Evolutionary conservation across 2,329 filamentous ascomycete species (phyloP).

Genomic region (Aspergillus calidoustus): DNA sequence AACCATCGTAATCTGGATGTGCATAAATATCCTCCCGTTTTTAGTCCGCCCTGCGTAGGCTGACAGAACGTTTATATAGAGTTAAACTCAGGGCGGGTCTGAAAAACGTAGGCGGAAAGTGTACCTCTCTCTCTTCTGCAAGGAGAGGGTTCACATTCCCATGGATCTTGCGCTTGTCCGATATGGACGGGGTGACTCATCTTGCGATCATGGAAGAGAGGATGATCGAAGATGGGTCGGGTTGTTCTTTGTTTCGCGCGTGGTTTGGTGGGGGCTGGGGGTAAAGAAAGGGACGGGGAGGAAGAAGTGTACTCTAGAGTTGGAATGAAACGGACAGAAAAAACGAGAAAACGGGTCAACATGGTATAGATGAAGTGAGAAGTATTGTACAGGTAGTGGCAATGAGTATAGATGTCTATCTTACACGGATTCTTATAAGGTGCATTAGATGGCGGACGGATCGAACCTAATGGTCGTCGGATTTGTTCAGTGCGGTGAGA

Average conservation of each 20-base stretch:
- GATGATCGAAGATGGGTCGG: slow-evolving; percentile 52
- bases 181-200: slow-evolving; percentile 48
- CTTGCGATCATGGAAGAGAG: slow-evolving; percentile 51
- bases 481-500: not conserved
- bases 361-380: slow-evolving; percentile 16
- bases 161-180: slow-evolving; percentile 55
- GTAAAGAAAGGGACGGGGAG: not conserved
- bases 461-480: not conserved
- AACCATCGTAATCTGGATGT: not conserved
- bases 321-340: slow-evolving; percentile 9
- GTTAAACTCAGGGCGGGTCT: slow-evolving; percentile 54
- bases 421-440: slow-evolving; percentile 23
- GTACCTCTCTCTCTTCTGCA: slow-evolving; percentile 25
- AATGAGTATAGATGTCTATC: slow-evolving; percentile 13
- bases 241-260: slow-evolving; percentile 50
- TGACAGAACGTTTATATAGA: slow-evolving; percentile 33
- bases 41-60: slow-evolving; percentile 61
- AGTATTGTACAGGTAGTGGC: slow-evolving; percentile 26
- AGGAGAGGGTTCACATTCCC: slow-evolving; percentile 34
- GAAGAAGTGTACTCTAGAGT: not conserved
- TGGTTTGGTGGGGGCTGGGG: not conserved
- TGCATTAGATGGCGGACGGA: slow-evolving; percentile 23
- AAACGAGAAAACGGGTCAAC: slow-evolving; percentile 7
- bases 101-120: slow-evolving; percentile 54
- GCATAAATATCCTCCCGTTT: slow-evolving; percentile 55